These are phyloP conservation scores for Colletotrichum brevisporum DNA, from an alignment of 2,329 filamentous ascomycete species.

Conservation along the genomic window DNA sequence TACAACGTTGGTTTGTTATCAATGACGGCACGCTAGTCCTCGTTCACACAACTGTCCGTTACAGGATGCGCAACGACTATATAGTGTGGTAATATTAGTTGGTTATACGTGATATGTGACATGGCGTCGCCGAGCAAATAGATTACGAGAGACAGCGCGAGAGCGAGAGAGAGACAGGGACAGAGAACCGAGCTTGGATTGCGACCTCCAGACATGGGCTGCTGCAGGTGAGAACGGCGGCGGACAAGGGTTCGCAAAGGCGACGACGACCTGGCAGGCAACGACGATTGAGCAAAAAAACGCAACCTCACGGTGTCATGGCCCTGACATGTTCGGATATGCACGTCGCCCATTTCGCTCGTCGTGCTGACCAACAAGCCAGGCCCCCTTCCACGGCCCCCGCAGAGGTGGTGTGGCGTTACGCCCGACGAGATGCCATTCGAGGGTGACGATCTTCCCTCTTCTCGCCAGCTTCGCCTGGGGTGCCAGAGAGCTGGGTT, in stretches of 20 bases:
- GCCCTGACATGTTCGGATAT: conserved; percentile 37
- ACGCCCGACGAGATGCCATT: conserved; percentile 32
- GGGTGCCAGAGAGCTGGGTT: neutral
- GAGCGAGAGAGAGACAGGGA: too few relatives aligned
- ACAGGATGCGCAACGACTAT: too few relatives aligned
- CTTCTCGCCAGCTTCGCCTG: neutral
- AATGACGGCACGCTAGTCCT: conserved; percentile 7
- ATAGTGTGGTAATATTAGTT: too few relatives aligned
- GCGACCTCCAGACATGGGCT: neutral
- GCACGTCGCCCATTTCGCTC: conserved; percentile 30
- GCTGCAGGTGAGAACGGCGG: neutral
- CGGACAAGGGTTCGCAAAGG: neutral
- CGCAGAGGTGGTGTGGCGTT: conserved; percentile 14
- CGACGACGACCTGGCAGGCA: conserved; percentile 7
- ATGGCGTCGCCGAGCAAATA: too few relatives aligned
- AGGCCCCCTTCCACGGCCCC: conserved; percentile 5
- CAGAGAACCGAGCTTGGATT: too few relatives aligned
- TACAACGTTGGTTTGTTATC: neutral
- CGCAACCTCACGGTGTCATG: conserved; percentile 20
- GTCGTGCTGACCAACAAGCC: too few relatives aligned
- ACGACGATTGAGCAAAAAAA: conserved; percentile 19
- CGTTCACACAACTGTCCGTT: too few relatives aligned
- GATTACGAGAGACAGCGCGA: too few relatives aligned
- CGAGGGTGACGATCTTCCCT: conserved; percentile 3
- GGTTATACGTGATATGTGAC: too few relatives aligned